Base-by-base conservation (phyloP, 208 protist genomes). In the Acanthamoeba triangularis region DNA sequence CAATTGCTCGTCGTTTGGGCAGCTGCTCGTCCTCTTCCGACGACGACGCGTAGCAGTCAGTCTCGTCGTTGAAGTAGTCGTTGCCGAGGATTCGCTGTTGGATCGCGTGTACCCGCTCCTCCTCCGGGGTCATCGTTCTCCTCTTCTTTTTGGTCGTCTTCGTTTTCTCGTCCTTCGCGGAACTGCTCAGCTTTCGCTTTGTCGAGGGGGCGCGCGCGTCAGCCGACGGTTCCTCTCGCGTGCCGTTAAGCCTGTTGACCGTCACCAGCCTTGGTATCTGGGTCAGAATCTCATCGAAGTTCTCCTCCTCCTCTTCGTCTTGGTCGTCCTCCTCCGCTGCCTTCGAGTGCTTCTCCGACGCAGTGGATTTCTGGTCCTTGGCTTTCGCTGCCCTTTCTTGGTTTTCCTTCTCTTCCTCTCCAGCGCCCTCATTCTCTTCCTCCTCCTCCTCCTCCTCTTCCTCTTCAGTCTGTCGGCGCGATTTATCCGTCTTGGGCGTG, bases 11-110 rank as follows among this genome's bases (percentile, higher is more conserved):
- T 78, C 35, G 23, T 20, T 47, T 3, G 18, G 6, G 5, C 72
- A 28, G 2, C 47, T 33, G 14, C 76, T 90, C 82, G 28, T 90
- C 82, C 10, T 90, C 82, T 2, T 93, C 63, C 35, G 18, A 28
- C 5, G 5, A n/a, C 23, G 23, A n/a, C 28, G 33, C 56, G 37
- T 93, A 67, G 37, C 8, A 6, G 47, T 93, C 87, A 20, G 54
- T 74, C 7, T 93, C 87, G n/a, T 93, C 87, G 87, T 93, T 23
- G 87, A 69, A 93, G 59, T 93, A 93, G 30, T 93, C 59, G 20
- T 52, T 13, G 35, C 20, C 28, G 20, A 30, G 61, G 0, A 47
- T 72, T 41, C 61, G 59, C 33, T 69, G 30, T 33, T 69, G 10
- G 5, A 49, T 52, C 78, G 72, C 59, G 16, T 49, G 4, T 2